Evolutionary conservation across 768 basidiomycete genomes (phyloP), one percentile per base, ranked within the genome.

Genomic region (Lactifluus volemus): DNA sequence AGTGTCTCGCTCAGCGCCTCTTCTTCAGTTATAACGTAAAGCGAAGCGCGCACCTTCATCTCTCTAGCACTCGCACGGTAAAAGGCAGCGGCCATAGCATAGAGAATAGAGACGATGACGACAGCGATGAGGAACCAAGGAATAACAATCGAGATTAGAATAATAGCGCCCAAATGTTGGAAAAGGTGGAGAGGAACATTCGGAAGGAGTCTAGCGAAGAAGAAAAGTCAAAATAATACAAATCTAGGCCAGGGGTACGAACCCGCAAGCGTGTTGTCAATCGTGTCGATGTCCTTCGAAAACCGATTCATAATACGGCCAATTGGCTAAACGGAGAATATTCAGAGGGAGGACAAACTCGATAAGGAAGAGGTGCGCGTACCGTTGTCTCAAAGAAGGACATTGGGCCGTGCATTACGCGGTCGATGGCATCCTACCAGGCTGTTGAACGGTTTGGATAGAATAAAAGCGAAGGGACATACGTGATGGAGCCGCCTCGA

Each of bases 231-330:
- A 41, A 45, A 54, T 17, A 32, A 4, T n/a, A 49, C n/a, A 48
- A 45, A 30, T 36, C 15, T 9, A n/a, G 6, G 19, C 29, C 10
- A 47, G 21, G n/a, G 6, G 9, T 30, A 67, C 69, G 38, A 19
- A 82, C 83, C 79, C 68, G 82, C 83, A 6, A 89, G 78, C 44
- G 79, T 60, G 67, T 90, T 92, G 69, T 92, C 90, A 55, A 91
- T 79, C 0, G 88, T 91, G 68, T 92, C 88, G 53, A 90, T 82
- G 70, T 91, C 88, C 76, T 92, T 92, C 1, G 89, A 85, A 70
- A 97, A 92, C 15, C 92, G 83, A 71, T 93, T 93, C 82, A 92
- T 87, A 63, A 97, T 89, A 11, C 91, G 83, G 15, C 93, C 93
- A 21, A 90, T 78, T 6, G 89, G 90, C 79, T 85, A 66, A 17